phyloP scores from a whole-genome alignment of 371 early-diverging fungal species.

The Mucor saturninus region DNA sequence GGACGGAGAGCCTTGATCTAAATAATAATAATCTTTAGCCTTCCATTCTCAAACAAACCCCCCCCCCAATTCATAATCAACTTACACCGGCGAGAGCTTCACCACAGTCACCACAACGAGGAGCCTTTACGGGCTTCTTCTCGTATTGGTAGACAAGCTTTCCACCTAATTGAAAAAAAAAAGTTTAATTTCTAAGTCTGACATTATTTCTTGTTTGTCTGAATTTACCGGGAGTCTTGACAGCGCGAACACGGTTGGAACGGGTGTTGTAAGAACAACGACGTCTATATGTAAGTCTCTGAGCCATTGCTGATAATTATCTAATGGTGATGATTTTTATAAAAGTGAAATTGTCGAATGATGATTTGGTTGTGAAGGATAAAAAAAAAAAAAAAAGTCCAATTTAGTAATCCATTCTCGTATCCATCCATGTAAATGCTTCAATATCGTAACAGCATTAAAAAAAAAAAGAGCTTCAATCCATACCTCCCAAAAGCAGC shows the following conservation, averaged over 20 bases:
- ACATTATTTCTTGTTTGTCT: background rate
- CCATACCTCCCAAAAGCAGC: constrained; percentile 31
- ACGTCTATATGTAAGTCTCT: constrained; percentile 96
- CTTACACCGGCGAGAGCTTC: constrained; percentile 86
- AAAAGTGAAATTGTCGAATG: background rate
- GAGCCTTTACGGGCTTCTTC: constrained; percentile 90
- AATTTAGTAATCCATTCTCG: background rate
- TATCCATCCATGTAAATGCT: constrained; percentile 9
- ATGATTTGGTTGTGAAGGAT: background rate
- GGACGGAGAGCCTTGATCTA: constrained; percentile 93
- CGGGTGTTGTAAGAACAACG: constrained; percentile 98
- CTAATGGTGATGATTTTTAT: constrained; percentile 2
- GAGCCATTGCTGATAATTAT: constrained; percentile 66
- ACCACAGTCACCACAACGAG: constrained; percentile 98
- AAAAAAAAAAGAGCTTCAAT: constrained; percentile 9
- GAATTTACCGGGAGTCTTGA: constrained; percentile 92
- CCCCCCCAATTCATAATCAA: constrained; percentile 3
- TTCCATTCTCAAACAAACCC: too few species aligned
- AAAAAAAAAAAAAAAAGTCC: background rate
- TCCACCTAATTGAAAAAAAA: constrained; percentile 70
- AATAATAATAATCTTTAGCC: background rate
- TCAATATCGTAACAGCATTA: background rate
- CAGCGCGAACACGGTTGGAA: constrained; percentile 93
- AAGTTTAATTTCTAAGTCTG: background rate
- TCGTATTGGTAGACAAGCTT: constrained; percentile 90